These are phyloP conservation scores for Aureobasidium uvarum DNA, from an alignment of 2,329 filamentous ascomycete species.

Conservation along the genomic window DNA sequence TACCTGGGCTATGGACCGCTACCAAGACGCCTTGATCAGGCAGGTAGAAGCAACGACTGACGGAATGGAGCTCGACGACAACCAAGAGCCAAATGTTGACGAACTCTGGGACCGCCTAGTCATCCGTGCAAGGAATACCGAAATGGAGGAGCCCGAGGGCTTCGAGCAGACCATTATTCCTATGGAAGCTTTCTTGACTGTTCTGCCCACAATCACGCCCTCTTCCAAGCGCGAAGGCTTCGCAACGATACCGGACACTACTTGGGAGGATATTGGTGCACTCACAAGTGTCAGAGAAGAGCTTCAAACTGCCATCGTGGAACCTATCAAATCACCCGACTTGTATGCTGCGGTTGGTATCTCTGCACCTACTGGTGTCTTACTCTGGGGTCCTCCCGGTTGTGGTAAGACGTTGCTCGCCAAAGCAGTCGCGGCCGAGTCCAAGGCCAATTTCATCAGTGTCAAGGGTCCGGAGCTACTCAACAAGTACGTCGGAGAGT, in stretches of 20 bases:
- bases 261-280: conserved; percentile 89
- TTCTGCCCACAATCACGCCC: conserved; percentile 71
- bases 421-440: conserved; percentile 93
- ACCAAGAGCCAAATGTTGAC: conserved; percentile 36
- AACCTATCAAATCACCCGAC: conserved; percentile 80
- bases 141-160: conserved; percentile 53
- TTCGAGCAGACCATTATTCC: conserved; percentile 57
- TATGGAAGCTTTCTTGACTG: conserved; percentile 68
- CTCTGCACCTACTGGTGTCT: conserved; percentile 75
- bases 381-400: conserved; percentile 94
- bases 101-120: conserved; percentile 47
- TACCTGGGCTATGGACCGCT: conserved; percentile 62
- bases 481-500: conserved; percentile 97
- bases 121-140: conserved; percentile 50
- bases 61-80: conserved; percentile 55
- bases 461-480: conserved; percentile 95
- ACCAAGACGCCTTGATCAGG: conserved; percentile 53
- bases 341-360: conserved; percentile 76
- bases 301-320: conserved; percentile 80
- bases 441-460: conserved; percentile 95
- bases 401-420: conserved; percentile 96
- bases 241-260: conserved; percentile 87
- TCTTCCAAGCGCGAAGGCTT: conserved; percentile 92
- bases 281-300: conserved; percentile 75
- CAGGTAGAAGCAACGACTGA: conserved; percentile 33